phyloP scores from a whole-genome alignment of 164 flowering plant genomes.

The Stephania yunnanensis region DNA sequence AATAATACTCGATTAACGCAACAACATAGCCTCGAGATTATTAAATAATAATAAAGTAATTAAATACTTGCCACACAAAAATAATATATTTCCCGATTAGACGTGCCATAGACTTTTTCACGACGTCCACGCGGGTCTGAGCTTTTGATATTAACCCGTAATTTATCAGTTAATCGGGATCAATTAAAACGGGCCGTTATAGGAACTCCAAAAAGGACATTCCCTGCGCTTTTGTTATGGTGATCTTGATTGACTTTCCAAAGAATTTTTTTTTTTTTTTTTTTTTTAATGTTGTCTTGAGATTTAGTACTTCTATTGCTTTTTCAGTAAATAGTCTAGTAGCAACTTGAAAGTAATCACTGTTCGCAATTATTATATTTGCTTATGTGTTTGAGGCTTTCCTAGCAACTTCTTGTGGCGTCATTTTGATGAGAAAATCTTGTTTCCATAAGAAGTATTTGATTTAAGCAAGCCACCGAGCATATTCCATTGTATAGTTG shows the following conservation, averaged over 20 bases:
- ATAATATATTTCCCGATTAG: too few relatives aligned
- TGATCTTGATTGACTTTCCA: not conserved
- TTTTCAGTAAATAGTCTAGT: not conserved
- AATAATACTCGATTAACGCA: too few relatives aligned
- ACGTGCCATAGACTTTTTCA: too few relatives aligned
- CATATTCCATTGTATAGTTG: not conserved
- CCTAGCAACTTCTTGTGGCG: not conserved
- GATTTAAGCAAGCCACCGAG: not conserved
- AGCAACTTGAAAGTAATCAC: not conserved
- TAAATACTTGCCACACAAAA: too few relatives aligned
- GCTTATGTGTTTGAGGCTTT: not conserved
- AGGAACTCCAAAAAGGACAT: not conserved
- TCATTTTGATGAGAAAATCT: not conserved
- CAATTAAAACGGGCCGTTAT: too few relatives aligned
- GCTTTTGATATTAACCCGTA: too few relatives aligned
- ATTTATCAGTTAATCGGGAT: too few relatives aligned
- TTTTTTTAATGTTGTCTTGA: not conserved
- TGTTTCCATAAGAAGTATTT: not conserved
- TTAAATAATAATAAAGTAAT: too few relatives aligned
- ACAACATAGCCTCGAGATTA: too few relatives aligned
- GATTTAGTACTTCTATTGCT: too few relatives aligned
- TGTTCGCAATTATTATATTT: not conserved
- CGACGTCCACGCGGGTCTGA: too few relatives aligned
- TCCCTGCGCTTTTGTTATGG: not conserved
- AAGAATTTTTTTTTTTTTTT: not conserved